Conservation (phyloP, 306 rosid genomes). For the Gynostemma pentaphyllum region DNA sequence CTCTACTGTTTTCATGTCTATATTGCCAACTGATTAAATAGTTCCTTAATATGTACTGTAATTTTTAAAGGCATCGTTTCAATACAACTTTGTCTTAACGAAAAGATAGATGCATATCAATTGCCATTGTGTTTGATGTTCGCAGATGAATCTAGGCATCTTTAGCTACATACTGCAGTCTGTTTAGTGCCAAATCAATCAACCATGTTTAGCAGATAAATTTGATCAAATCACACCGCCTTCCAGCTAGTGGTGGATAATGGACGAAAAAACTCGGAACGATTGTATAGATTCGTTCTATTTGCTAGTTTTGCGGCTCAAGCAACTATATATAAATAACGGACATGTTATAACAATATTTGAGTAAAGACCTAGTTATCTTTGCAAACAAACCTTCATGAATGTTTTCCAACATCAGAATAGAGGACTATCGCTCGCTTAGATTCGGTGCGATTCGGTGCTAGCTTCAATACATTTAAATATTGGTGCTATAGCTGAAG, state of each 20-base stretch:
- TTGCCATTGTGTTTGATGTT: neutral
- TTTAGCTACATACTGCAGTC: neutral
- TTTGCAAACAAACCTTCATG: neutral
- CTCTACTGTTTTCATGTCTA: slow-evolving; percentile 25
- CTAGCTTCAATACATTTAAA: neutral
- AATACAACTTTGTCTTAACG: neutral
- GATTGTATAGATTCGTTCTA: neutral
- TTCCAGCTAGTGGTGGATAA: neutral
- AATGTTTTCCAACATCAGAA: neutral
- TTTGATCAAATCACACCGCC: neutral
- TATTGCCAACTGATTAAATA: slow-evolving; percentile 11
- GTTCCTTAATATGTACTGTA: neutral
- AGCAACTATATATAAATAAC: neutral
- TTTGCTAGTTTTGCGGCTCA: neutral
- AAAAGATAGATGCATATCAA: neutral
- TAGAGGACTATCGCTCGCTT: neutral
- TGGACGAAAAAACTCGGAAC: slow-evolving; percentile 1
- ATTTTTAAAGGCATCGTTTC: neutral
- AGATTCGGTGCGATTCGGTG: neutral
- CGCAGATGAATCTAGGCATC: neutral
- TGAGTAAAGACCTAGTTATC: too few relatives aligned
- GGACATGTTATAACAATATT: neutral
- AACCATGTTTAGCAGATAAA: too few relatives aligned
- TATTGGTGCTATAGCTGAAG: neutral
- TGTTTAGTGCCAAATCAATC: neutral